Evolutionary conservation across 164 flowering plant genomes (phyloP).

Genomic region (Amborella trichopoda): DNA sequence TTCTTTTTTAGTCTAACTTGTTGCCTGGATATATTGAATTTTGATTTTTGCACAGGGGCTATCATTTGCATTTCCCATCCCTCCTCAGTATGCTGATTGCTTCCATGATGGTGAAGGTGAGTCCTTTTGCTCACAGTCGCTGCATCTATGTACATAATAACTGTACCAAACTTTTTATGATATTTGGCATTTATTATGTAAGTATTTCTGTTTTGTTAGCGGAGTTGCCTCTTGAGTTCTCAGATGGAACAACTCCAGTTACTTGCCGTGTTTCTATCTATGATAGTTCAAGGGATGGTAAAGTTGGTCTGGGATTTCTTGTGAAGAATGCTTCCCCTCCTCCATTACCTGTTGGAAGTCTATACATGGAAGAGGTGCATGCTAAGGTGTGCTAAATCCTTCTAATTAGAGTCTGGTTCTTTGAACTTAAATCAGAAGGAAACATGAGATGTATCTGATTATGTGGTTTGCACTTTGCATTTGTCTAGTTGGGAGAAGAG

Average conservation of each 20-base stretch:
- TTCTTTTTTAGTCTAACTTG: background rate
- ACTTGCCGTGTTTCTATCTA: conserved; percentile 91
- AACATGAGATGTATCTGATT: background rate
- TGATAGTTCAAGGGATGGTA: conserved; percentile 66
- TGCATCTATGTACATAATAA: background rate
- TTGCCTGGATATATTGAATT: too few species aligned
- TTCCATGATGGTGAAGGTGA: conserved; percentile 81
- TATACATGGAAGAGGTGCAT: conserved; percentile 89
- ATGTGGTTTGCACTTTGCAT: background rate
- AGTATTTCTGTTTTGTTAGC: conserved; percentile 29
- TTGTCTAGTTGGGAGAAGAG: conserved; percentile 79
- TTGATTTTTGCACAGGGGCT: too few species aligned
- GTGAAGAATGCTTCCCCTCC: conserved; percentile 80
- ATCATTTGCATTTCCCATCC: conserved; percentile 95
- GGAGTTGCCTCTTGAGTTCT: conserved; percentile 89
- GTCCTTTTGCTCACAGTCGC: conserved; percentile 1
- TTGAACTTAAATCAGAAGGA: background rate
- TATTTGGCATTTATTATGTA: background rate
- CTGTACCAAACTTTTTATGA: background rate
- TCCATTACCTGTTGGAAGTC: conserved; percentile 66
- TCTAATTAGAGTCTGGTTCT: background rate
- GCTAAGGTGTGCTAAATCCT: conserved; percentile 44
- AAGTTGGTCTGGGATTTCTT: conserved; percentile 81
- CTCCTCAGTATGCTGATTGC: conserved; percentile 72
- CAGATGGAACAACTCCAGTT: conserved; percentile 98